Percentiles rank a stretch among this genome's conserved stretches.
Evolutionary conservation across 2,329 filamentous ascomycete species (phyloP).

Genomic region (Myriosclerotinia duriaeana): DNA sequence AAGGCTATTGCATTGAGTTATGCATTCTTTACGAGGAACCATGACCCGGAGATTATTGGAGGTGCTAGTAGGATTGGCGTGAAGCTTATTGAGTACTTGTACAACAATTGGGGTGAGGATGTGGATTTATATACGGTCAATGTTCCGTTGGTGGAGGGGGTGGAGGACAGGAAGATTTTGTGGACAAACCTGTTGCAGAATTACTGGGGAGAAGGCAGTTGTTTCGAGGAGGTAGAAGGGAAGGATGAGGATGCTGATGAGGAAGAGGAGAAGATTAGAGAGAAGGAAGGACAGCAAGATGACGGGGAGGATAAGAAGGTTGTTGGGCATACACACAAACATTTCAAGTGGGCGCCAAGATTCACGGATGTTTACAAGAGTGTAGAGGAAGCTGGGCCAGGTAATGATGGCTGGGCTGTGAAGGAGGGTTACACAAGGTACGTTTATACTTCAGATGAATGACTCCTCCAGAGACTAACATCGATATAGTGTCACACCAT

Average conservation of each 20-base stretch:
- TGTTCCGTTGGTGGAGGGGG: constrained; percentile 76
- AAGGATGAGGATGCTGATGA: constrained; percentile 64
- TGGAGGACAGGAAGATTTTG: constrained; percentile 70
- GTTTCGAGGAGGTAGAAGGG: constrained; percentile 77
- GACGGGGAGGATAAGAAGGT: constrained; percentile 40
- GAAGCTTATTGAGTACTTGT: constrained; percentile 75
- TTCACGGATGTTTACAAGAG: constrained; percentile 86
- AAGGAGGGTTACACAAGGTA: constrained; percentile 84
- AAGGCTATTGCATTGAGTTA: constrained; percentile 81
- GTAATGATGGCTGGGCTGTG: constrained; percentile 92
- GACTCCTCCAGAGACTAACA: constrained; percentile 27
- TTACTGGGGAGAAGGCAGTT: constrained; percentile 80
- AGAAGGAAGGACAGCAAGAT: constrained; percentile 51
- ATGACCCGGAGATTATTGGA: constrained; percentile 77
- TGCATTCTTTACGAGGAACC: constrained; percentile 80
- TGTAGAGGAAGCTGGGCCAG: constrained; percentile 74
- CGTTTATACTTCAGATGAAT: constrained; percentile 34
- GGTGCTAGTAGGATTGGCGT: constrained; percentile 74
- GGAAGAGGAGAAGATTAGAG: constrained; percentile 67
- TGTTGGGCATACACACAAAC: constrained; percentile 66
- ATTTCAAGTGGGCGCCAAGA: constrained; percentile 92
- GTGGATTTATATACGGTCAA: constrained; percentile 91
- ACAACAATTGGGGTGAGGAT: constrained; percentile 68
- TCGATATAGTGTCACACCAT: constrained; percentile 72
- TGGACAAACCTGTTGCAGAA: constrained; percentile 90